Evolutionary conservation across 371 early-diverging fungal genomes (phyloP).

Genomic region (Rhizomucor miehei): DNA sequence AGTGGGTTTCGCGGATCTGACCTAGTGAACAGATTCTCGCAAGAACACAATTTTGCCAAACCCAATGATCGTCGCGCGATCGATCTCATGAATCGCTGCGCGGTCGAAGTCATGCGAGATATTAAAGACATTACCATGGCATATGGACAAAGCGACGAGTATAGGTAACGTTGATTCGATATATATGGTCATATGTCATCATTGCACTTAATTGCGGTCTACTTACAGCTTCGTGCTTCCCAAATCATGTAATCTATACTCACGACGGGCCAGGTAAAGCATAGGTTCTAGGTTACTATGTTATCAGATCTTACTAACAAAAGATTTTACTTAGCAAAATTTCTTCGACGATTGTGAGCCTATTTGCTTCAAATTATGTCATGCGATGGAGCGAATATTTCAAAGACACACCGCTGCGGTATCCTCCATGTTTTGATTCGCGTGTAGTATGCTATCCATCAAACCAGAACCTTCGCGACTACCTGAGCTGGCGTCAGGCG

Average conservation of each 20-base stretch:
- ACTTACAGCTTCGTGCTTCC: conserved; percentile 71
- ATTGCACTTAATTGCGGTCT: too few species aligned
- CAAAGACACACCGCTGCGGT: conserved; percentile 55
- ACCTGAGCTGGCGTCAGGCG: conserved; percentile 93
- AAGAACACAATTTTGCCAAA: conserved; percentile 80
- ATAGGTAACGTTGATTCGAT: conserved; percentile 47
- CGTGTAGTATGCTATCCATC: conserved; percentile 88
- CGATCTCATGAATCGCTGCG: conserved; percentile 84
- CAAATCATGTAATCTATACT: conserved; percentile 65
- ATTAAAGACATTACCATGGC: conserved; percentile 81
- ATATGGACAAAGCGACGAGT: conserved; percentile 96
- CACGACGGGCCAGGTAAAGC: conserved; percentile 67
- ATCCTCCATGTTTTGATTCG: conserved; percentile 91
- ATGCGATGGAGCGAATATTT: conserved; percentile 82
- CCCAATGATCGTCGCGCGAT: conserved; percentile 90
- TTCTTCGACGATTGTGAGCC: conserved; percentile 75
- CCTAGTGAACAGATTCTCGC: conserved; percentile 64
- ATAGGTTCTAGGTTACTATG: too few species aligned
- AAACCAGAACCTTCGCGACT: conserved; percentile 79
- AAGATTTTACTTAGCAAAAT: conserved; percentile 89
- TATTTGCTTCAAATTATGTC: conserved; percentile 86
- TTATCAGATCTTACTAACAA: too few species aligned
- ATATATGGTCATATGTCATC: too few species aligned
- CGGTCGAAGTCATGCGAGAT: conserved; percentile 74
- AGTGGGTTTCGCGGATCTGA: too few species aligned